A percentile compares a stretch with the other conserved stretches of the same genome.
phyloP scores from a whole-genome alignment of 2,329 filamentous ascomycete genomes.

The Arachnopeziza araneosa region DNA sequence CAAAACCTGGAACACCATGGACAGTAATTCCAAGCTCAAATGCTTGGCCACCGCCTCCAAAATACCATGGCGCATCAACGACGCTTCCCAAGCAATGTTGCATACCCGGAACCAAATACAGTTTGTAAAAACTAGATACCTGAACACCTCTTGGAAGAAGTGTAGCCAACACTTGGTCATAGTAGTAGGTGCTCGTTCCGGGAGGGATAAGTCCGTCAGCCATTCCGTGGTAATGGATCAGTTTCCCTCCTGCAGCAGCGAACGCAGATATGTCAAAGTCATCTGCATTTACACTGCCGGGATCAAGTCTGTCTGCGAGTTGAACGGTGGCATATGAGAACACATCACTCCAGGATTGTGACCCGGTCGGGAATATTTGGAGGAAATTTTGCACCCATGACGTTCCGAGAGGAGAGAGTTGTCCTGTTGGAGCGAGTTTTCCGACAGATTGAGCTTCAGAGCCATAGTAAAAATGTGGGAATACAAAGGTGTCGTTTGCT shows the following conservation, averaged over 20 bases:
- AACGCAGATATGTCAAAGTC: slow-evolving; percentile 14
- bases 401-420: not conserved
- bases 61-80: too few relatives aligned
- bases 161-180: slow-evolving; percentile 15
- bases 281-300: slow-evolving; percentile 10
- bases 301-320: slow-evolving; percentile 20
- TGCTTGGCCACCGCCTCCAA: too few relatives aligned
- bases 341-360: too few relatives aligned
- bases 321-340: too few relatives aligned
- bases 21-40: too few relatives aligned
- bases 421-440: not conserved
- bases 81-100: slow-evolving; percentile 27
- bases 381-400: too few relatives aligned
- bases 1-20: slow-evolving; percentile 2
- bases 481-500: too few relatives aligned
- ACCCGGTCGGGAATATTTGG: too few relatives aligned
- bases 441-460: not conserved
- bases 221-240: slow-evolving; percentile 38
- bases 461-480: too few relatives aligned
- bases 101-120: slow-evolving; percentile 31
- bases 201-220: slow-evolving; percentile 31
- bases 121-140: slow-evolving; percentile 29
- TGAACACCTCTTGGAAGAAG: slow-evolving; percentile 37
- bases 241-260: slow-evolving; percentile 28
- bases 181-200: slow-evolving; percentile 19